These are phyloP conservation scores for Candida tropicalis DNA, from an alignment of 1,139 yeast species.

Conservation along the genomic window DNA sequence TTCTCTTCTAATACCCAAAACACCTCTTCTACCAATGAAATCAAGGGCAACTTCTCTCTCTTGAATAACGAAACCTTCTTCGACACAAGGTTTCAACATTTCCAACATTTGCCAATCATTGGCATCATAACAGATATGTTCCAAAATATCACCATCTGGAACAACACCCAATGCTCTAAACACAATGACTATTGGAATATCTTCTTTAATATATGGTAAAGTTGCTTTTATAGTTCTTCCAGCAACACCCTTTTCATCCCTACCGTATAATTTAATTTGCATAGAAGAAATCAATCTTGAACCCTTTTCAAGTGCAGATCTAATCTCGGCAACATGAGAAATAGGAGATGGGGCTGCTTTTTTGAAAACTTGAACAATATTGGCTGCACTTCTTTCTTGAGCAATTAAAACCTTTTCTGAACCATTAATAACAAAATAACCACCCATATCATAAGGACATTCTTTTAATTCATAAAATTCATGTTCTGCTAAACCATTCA, in stretches of 20 bases:
- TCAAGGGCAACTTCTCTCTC: constrained; percentile 98
- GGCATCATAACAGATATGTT: constrained; percentile 96
- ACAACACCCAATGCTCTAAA: constrained; percentile 98
- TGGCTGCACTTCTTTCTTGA: constrained; percentile 97
- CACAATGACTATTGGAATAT: constrained; percentile 93
- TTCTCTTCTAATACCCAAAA: constrained; percentile 91
- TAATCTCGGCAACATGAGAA: constrained; percentile 93
- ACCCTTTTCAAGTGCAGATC: constrained; percentile 96
- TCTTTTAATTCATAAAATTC: constrained; percentile 95
- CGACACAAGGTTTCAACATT: constrained; percentile 98
- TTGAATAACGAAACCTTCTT: constrained; percentile 97
- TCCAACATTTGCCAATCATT: constrained; percentile 99
- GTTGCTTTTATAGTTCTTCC: constrained; percentile 92
- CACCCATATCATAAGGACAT: constrained; percentile 99
- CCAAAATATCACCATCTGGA: constrained; percentile 98
- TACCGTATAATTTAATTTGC: constrained; percentile 90
- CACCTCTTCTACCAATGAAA: constrained; percentile 98
- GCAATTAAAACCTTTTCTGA: constrained; percentile 98
- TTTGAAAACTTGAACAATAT: constrained; percentile 96
- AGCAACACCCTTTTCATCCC: constrained; percentile 73
- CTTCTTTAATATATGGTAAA: constrained; percentile 93
- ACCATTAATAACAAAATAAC: constrained; percentile 96
- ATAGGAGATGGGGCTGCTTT: constrained; percentile 98
- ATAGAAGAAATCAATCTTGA: constrained; percentile 90
- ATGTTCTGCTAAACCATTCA: constrained; percentile 89